phyloP scores from a whole-genome alignment of 805 yeast genomes.

The Debaryomyces tyrocola region DNA sequence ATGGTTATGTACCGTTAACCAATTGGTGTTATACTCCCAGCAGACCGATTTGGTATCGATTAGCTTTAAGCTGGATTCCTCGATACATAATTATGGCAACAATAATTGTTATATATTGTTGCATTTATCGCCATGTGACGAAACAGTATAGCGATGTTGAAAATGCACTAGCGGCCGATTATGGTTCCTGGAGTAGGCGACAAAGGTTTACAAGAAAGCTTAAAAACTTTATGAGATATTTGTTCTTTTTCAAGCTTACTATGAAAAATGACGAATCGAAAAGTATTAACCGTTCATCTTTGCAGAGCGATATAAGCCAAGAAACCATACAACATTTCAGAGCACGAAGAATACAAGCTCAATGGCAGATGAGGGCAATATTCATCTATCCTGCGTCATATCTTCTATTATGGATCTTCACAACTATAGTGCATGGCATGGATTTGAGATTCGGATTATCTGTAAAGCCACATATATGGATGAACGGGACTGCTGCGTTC shows the following conservation, averaged over 20 bases:
- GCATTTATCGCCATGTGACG: not conserved
- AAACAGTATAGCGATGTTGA: not conserved
- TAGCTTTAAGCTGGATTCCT: slow-evolving; percentile 71
- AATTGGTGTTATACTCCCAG: slow-evolving; percentile 74
- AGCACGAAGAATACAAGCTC: not conserved
- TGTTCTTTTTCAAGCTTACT: too few species aligned
- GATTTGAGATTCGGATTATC: slow-evolving; percentile 1
- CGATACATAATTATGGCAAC: slow-evolving; percentile 60
- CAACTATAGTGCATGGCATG: slow-evolving; percentile 1
- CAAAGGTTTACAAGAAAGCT: too few species aligned
- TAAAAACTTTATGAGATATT: too few species aligned
- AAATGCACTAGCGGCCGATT: not conserved
- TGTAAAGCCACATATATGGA: not conserved
- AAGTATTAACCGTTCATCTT: not conserved
- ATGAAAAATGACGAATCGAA: too few species aligned
- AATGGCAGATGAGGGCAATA: slow-evolving; percentile 1
- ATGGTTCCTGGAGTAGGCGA: too few species aligned
- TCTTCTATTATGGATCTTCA: slow-evolving; percentile 1
- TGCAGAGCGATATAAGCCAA: not conserved
- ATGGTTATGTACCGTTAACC: slow-evolving; percentile 55
- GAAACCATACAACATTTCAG: not conserved
- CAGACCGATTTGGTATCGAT: slow-evolving; percentile 61
- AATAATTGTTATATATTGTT: slow-evolving; percentile 54
- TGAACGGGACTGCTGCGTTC: slow-evolving; percentile 1
- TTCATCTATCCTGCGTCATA: slow-evolving; percentile 3